Base-by-base conservation (phyloP, 2,329 filamentous ascomycete genomes). In the Colletotrichum endophyticum region DNA sequence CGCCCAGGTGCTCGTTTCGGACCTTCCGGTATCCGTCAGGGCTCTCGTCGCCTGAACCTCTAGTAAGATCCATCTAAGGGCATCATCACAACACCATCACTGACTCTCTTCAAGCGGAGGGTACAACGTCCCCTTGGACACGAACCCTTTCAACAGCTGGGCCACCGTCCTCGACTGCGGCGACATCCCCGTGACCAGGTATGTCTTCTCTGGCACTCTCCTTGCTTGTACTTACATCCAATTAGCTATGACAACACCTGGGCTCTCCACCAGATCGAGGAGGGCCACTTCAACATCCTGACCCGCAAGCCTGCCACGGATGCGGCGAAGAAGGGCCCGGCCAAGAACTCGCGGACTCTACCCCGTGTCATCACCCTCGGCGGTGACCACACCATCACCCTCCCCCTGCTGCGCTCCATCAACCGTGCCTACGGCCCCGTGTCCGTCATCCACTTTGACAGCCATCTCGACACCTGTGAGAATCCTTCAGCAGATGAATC, bases 171-270 rank as follows among this genome's bases (percentile, higher is more conserved):
- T 97, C 3, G 95, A 97, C 83, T 97, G 95, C 82, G 95, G 95
- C 76, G 95, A 97, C 82, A 95, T 96, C 66, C 95, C 95, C 0
- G 95, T 97, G 5, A 96, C 94, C 13, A 96, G 94, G 92, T 96
- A 88, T 85, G 92, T 84, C 8, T 19, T 11, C 15, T 22, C 9
- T 22, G 30, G 34, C n/a, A 28, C 39, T 39, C 4, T 6, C 6
- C 11, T 12, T 30, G 15, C 49, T 63, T 32, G 64, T 30, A 12
- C 63, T 78, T 15, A 78, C 56, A 49, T 64, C 16, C 32, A 2
- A 25, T 13, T 27, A 95, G 94, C 39, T 96, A 96, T 80, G 95
- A 98, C 84, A 97, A 97, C 82, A 89, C 91, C 3, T 97, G 92
- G 84, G 95, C 95, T 9, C 91, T 98, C 28, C 90, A 94, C 77